Evolutionary conservation across 2,329 filamentous ascomycete species (phyloP), one percentile per base, ranked within the genome.

Genomic region (Aspergillus awamori): DNA sequence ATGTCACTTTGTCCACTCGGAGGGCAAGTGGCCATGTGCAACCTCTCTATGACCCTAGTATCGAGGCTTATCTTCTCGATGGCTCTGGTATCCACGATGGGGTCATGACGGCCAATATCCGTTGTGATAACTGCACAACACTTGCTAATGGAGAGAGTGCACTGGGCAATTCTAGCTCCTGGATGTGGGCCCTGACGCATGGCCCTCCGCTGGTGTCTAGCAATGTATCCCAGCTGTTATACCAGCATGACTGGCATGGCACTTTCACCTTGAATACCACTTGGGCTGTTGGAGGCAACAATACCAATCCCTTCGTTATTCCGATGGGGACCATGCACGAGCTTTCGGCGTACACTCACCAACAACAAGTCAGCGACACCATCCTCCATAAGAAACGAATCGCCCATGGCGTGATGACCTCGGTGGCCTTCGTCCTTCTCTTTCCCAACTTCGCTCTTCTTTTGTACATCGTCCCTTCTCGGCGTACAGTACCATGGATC

Each of bases 1-100:
- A 89, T 69, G 79, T 89, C 26, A 89, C 87, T 1, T 70, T 89
- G 54, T 88, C 86, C 63, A 80, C 86, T 2, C 83, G 87, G 22
- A 68, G 72, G 4, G 84, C 82, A 41, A 74, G 68, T 1, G 79
- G 79, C 8, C 78, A 88, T 63, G 62, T 70, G 41, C 73, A 79
- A 76, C 87, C 87, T 0, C 53, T 74, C 28, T 82, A 83, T 72
- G 75, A 74, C 57, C 69, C 74, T 1, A 75, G 78, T 10, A 76
- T 78, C 24, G 73, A 79, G 38, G 73, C 88, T 15, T 78, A 82
- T 39, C 79, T 89, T 8, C 80, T 89, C 3, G 81, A 76, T 0
- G 87, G 87, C 49, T 88, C 85, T 47, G 87, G 87, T 47, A 76
- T 89, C 39, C 68, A 72, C 22, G 67, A 77, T 48, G 80, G 76